Conservation (phyloP, 1,139 yeast genomes). For the Suhomyces bokatorum region DNA sequence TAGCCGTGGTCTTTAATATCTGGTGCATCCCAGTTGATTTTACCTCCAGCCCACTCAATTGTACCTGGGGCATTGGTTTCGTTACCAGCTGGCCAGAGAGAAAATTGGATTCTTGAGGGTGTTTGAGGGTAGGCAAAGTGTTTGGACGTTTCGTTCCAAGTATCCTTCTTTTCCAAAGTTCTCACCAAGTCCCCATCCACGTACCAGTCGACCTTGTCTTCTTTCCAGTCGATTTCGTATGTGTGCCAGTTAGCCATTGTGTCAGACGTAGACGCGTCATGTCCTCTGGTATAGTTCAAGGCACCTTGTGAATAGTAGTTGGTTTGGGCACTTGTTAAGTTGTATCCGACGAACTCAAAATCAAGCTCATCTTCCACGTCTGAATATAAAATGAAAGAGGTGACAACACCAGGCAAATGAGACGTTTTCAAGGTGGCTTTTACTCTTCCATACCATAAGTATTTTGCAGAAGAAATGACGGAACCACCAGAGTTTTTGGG, state of each 20-base stretch:
- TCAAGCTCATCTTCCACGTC: constrained; percentile 91
- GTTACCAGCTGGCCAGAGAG: constrained; percentile 93
- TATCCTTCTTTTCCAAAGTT: constrained; percentile 62
- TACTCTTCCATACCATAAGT: constrained; percentile 85
- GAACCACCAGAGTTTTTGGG: constrained; percentile 78
- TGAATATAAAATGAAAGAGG: constrained; percentile 80
- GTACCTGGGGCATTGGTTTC: constrained; percentile 70
- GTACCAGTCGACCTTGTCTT: constrained; percentile 69
- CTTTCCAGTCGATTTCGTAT: constrained; percentile 82
- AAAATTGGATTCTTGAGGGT: constrained; percentile 81
- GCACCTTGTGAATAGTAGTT: constrained; percentile 79
- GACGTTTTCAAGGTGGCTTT: constrained; percentile 71
- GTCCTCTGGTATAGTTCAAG: constrained; percentile 64
- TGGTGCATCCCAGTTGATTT: constrained; percentile 73
- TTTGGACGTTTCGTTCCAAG: constrained; percentile 67
- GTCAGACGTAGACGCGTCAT: constrained; percentile 37
- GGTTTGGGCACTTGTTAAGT: constrained; percentile 65
- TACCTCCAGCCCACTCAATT: constrained; percentile 94
- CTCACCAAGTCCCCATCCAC: constrained; percentile 73
- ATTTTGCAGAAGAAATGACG: constrained; percentile 75
- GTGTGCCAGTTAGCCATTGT: constrained; percentile 74
- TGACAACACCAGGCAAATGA: constrained; percentile 74
- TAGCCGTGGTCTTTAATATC: constrained; percentile 78
- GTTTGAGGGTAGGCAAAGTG: constrained; percentile 81
- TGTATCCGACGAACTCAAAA: constrained; percentile 79